A percentile compares a stretch with the other conserved stretches of the same genome.
These are phyloP conservation scores for Hyparrhenia diplandra DNA, from an alignment of 176 grass and related monocot species.

Conservation along the genomic window DNA sequence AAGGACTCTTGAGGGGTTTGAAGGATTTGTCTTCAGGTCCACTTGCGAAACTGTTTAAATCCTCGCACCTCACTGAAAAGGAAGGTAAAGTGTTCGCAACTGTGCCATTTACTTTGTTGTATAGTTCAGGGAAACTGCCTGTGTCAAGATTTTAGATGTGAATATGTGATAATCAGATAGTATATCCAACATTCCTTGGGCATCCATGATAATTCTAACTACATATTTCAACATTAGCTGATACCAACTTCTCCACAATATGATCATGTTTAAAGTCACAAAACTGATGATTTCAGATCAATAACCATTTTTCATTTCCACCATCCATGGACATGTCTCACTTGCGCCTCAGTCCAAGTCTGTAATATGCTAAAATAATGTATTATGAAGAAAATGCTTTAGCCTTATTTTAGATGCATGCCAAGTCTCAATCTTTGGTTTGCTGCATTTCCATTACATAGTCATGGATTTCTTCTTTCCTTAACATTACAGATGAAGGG, in stretches of 20 bases:
- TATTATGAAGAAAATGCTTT: background rate
- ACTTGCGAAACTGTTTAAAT: conserved; percentile 78
- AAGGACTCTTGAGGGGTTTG: conserved; percentile 85
- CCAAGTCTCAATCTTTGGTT: conserved; percentile 2
- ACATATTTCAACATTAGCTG: background rate
- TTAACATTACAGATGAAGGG: conserved; percentile 40
- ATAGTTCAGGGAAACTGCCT: background rate
- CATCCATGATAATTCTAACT: background rate
- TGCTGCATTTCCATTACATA: conserved; percentile 16
- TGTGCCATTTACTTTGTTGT: background rate
- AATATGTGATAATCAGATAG: background rate
- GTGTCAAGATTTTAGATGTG: background rate
- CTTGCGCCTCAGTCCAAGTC: conserved; percentile 2
- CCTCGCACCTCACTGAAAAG: conserved; percentile 60
- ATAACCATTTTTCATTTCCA: background rate
- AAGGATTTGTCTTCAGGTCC: conserved; percentile 95
- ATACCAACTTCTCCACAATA: background rate
- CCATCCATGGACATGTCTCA: background rate
- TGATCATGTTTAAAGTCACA: background rate
- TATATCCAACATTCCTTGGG: background rate
- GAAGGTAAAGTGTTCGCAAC: conserved; percentile 43
- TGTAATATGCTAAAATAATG: conserved; percentile 18
- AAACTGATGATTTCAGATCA: background rate
- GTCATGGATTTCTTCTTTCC: conserved; percentile 8
- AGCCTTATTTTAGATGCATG: conserved; percentile 22